Evolutionary conservation across 805 yeast genomes (phyloP).

Genomic region (Wickerhamiella galacta): DNA sequence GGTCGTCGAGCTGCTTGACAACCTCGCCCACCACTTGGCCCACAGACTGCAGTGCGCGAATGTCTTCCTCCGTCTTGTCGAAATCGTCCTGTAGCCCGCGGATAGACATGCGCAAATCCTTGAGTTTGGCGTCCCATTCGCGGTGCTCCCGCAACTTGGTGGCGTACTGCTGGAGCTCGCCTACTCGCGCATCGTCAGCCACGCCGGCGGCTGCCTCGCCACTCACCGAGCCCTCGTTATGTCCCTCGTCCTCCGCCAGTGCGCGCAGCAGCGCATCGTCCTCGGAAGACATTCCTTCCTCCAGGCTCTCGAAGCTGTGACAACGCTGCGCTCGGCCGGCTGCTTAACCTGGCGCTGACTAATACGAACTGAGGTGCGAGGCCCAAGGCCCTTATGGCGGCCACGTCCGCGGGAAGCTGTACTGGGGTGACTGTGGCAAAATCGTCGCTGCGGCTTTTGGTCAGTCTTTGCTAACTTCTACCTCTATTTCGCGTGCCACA

Average conservation of each 20-base stretch:
- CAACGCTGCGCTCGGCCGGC: no score
- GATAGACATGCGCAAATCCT: slow-evolving; percentile 66
- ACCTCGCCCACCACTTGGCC: slow-evolving; percentile 97
- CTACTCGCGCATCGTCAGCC: slow-evolving; percentile 54
- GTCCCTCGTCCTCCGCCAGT: slow-evolving; percentile 10
- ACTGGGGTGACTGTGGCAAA: no score
- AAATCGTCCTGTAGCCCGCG: slow-evolving; percentile 69
- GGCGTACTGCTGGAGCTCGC: slow-evolving; percentile 63
- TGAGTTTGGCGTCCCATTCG: slow-evolving; percentile 83
- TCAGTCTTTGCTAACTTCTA: no score
- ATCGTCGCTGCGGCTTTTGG: no score
- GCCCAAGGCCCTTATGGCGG: no score
- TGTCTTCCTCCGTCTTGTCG: slow-evolving; percentile 90
- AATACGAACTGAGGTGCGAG: no score
- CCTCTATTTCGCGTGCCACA: no score
- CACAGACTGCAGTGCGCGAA: slow-evolving; percentile 89
- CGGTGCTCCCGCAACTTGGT: slow-evolving; percentile 82
- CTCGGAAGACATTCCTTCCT: neutral
- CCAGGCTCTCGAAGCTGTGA: no score
- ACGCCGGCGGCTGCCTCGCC: slow-evolving; percentile 20
- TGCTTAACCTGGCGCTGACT: no score
- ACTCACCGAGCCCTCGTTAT: slow-evolving; percentile 9
- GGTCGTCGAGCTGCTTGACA: slow-evolving; percentile 85
- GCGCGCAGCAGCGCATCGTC: slow-evolving; percentile 2
- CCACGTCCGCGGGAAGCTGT: no score